phyloP scores from a whole-genome alignment of 2,329 filamentous ascomycete species.

The Aspergillus brunneoviolaceus region DNA sequence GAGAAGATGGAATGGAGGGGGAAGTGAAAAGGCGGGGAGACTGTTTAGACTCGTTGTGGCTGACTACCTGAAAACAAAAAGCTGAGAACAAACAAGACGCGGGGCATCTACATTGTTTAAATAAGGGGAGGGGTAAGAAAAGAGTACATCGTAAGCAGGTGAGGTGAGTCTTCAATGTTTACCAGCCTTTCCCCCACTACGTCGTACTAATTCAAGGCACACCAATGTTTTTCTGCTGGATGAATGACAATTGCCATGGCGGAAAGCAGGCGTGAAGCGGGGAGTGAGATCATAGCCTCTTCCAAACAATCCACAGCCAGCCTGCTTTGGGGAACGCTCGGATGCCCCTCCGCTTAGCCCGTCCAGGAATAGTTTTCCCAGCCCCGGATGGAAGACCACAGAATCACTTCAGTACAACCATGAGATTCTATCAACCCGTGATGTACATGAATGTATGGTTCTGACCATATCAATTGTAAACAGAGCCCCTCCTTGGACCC shows the following conservation, averaged over 20 bases:
- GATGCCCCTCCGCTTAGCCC: slow-evolving; percentile 6
- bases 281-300: slow-evolving; percentile 6
- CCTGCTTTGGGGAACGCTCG: slow-evolving; percentile 9
- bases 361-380: slow-evolving; percentile 1
- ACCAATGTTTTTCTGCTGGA: not conserved
- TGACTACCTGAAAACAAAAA: not conserved
- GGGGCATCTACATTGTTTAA: slow-evolving; percentile 4
- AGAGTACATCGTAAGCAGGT: not conserved
- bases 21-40: not conserved
- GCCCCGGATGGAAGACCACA: slow-evolving; percentile 12
- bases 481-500: not conserved
- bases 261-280: not conserved
- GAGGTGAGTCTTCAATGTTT: not conserved
- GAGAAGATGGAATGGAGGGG: not conserved
- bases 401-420: slow-evolving; percentile 6
- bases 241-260: too few relatives aligned
- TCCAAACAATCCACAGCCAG: not conserved
- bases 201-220: not conserved
- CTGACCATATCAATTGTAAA: not conserved
- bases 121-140: not conserved
- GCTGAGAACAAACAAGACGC: not conserved
- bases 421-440: not conserved
- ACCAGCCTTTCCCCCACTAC: not conserved
- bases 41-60: not conserved
- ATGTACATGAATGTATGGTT: not conserved